Conservation (phyloP, 2,329 filamentous ascomycete genomes). For the Phoma herbarum region DNA sequence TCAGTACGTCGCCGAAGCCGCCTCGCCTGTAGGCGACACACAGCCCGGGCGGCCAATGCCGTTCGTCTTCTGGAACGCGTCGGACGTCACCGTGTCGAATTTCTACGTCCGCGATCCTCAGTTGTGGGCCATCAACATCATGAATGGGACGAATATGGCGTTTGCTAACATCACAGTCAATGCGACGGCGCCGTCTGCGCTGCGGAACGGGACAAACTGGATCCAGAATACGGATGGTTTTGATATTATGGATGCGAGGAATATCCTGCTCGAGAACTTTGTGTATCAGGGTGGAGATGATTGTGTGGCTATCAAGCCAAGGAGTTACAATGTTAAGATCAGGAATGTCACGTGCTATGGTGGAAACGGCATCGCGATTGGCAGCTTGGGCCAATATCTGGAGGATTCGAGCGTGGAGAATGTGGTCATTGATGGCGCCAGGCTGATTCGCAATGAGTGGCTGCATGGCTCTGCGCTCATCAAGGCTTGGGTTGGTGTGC, state of each 20-base stretch:
- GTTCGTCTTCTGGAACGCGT: conserved; percentile 13
- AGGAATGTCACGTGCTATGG: conserved; percentile 8
- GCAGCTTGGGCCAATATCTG: conserved; percentile 12
- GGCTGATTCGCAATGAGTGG: conserved; percentile 8
- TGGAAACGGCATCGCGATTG: conserved; percentile 11
- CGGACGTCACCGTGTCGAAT: conserved; percentile 4
- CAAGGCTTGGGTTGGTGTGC: conserved; percentile 10
- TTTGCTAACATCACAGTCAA: conserved; percentile 11
- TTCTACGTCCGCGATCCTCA: conserved; percentile 14
- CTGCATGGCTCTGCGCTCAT: conserved; percentile 9
- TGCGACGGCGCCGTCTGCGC: conserved; percentile 8
- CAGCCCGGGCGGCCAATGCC: conserved; percentile 12
- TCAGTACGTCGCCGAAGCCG: conserved; percentile 9
- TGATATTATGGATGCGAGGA: conserved; percentile 11
- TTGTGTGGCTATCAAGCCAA: conserved; percentile 11
- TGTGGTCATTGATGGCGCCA: conserved; percentile 6
- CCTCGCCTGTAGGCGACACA: conserved; percentile 9
- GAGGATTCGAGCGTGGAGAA: conserved; percentile 11
- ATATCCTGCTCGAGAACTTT: conserved; percentile 8
- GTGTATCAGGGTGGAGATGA: conserved; percentile 12
- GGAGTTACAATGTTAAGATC: conserved; percentile 3
- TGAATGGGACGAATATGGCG: conserved; percentile 13
- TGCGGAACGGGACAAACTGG: conserved; percentile 9
- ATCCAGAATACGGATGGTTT: conserved; percentile 12
- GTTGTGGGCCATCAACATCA: conserved; percentile 14